A percentile compares a stretch with the other conserved stretches of the same genome.
These are phyloP conservation scores for Elongisporangium prolatum DNA, from an alignment of 352 stramenopile genomes.

Conservation along the genomic window DNA sequence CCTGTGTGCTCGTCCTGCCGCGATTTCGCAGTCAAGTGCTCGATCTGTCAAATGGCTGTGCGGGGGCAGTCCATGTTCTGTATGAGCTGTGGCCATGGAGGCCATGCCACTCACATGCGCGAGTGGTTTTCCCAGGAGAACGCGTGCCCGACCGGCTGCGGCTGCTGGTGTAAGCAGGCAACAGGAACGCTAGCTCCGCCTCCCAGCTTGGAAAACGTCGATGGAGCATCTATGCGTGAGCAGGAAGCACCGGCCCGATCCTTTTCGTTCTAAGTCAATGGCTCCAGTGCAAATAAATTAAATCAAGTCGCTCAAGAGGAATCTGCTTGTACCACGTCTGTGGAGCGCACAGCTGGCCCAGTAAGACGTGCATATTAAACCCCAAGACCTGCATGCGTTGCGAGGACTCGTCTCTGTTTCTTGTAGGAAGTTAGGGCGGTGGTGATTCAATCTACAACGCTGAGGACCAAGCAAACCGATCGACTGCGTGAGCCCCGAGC, in stretches of 20 bases:
- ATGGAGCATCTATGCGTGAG: constrained; percentile 13
- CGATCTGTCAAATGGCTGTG: constrained; percentile 77
- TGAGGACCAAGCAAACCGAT: neutral
- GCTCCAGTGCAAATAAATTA: neutral
- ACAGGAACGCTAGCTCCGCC: constrained; percentile 35
- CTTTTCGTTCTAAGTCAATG: constrained; percentile 52
- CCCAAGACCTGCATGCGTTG: neutral
- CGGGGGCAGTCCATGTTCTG: constrained; percentile 85
- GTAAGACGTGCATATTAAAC: too few relatives aligned
- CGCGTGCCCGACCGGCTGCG: constrained; percentile 73
- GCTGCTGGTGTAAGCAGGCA: constrained; percentile 82
- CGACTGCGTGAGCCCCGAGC: neutral
- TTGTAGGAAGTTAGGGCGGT: neutral
- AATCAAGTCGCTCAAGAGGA: neutral
- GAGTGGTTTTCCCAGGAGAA: constrained; percentile 77
- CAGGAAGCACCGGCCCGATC: constrained; percentile 43
- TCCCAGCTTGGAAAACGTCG: constrained; percentile 13
- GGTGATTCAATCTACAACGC: neutral
- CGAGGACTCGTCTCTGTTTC: neutral
- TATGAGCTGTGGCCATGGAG: constrained; percentile 79
- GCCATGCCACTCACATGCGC: constrained; percentile 63
- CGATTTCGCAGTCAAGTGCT: constrained; percentile 78
- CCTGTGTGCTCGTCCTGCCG: constrained; percentile 58
- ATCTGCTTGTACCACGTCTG: too few relatives aligned
- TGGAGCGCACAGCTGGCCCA: too few relatives aligned